A percentile compares a stretch with the other conserved stretches of the same genome.
Conservation (phyloP, 148 eudicot genomes). For the Chenopodium suecicum region DNA sequence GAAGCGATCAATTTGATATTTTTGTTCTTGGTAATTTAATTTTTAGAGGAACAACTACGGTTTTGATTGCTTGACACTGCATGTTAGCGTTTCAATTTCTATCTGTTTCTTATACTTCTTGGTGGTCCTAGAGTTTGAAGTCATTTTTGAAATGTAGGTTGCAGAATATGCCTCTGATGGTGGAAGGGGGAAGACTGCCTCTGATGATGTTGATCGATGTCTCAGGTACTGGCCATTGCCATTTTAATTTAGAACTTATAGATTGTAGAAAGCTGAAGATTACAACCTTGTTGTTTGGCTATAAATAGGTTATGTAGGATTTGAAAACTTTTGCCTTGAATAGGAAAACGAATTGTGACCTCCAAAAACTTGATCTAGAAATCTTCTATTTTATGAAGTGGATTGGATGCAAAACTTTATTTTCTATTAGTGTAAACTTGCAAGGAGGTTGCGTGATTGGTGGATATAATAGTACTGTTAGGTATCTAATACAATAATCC, state of each 20-base stretch:
- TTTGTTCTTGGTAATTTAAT: no score
- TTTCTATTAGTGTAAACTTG: background rate
- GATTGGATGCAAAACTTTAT: background rate
- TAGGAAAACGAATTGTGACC: background rate
- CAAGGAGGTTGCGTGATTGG: no score
- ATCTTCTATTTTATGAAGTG: no score
- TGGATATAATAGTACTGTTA: no score
- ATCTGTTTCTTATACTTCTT: background rate
- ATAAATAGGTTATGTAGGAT: background rate
- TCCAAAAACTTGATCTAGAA: background rate
- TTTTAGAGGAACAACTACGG: background rate
- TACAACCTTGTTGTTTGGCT: background rate
- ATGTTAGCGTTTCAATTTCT: background rate
- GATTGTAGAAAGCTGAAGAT: background rate
- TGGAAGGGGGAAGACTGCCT: conserved; percentile 71
- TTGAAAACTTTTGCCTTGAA: background rate
- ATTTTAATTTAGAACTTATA: background rate
- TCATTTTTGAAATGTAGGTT: conserved; percentile 51
- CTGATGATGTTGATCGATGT: conserved; percentile 71
- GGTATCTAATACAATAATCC: no score
- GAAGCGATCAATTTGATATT: no score
- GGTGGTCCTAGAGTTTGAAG: background rate
- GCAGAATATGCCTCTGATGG: conserved; percentile 87
- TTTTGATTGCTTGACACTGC: conserved; percentile 14
- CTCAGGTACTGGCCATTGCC: conserved; percentile 49